Base-by-base conservation (phyloP, 2,329 filamentous ascomycete genomes). In the Fulvia fulva region DNA sequence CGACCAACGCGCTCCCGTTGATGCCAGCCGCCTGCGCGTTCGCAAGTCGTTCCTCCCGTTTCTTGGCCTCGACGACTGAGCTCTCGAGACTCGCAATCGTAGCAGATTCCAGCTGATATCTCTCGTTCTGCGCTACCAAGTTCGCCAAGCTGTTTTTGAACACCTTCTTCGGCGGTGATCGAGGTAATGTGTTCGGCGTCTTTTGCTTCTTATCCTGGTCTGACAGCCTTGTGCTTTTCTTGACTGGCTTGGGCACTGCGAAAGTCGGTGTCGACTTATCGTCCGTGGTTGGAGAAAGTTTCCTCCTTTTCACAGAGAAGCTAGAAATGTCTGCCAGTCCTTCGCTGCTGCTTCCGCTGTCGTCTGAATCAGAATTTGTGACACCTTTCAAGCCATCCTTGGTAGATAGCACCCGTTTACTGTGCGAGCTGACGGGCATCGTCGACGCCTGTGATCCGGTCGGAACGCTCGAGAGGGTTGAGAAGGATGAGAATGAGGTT, bases 311-410 rank as follows among this genome's bases (percentile, higher is more conserved):
- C 21, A 64, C 57, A 44, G 73, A 66, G 47, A 73, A 63, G 3
- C 58, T 63, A 19, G 67, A 62, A 5, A 72, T 59, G 46, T 74
- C 72, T 19, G 67, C 66, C 9, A 74, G 62, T 26, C 69, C 69
- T 21, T 63, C 65, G 55, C 60, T 62, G 46, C 57, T 63, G 50
- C 65, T 65, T 49, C 66, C 65, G 34, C 58, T 61, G 25, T 66
- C 68, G 34, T 68, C 72, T 1, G 72, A 71, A 51, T 74, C 71
- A 1, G 72, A 74, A 32, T 73, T 70, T 9, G 67, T 80, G 43
- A 92, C 77, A 2, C 80, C 70, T 56, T 79, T 73, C 54, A 78
- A 70, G 2, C 83, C 83, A 65, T 81, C 76, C 58, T 77, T 88
- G 6, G 59, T 59, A 56, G 87, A 76, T 12, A 83, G 58, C 16